Percentiles rank a stretch among this genome's conserved stretches.
Evolutionary conservation across 225 moss, liverwort and hornwort species (phyloP).

Genomic region (Physcomitrellopsis africana): DNA sequence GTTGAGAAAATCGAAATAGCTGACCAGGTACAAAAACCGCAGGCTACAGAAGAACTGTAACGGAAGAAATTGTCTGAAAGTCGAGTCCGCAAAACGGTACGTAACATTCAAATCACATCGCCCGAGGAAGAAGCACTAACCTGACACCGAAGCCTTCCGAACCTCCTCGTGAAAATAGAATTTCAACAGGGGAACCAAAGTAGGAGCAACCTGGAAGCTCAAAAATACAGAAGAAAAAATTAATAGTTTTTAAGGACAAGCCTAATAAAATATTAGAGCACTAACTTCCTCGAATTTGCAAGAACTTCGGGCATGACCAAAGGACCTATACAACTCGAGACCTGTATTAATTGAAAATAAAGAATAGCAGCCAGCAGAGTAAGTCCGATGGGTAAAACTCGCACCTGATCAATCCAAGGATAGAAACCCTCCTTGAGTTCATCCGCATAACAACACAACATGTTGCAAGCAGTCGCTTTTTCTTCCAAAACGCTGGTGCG

Average conservation of each 20-base stretch:
- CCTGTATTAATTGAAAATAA: not conserved
- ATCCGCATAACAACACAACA: constrained; percentile 99
- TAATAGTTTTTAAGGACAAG: not conserved
- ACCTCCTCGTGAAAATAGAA: constrained; percentile 99
- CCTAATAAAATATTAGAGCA: not conserved
- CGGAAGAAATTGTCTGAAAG: not conserved
- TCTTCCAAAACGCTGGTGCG: constrained; percentile 98
- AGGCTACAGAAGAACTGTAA: not conserved
- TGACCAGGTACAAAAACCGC: not conserved
- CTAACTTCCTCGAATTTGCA: not conserved
- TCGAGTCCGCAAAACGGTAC: not conserved
- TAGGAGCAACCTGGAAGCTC: constrained; percentile 80
- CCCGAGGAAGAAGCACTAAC: constrained; percentile 42
- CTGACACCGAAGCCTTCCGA: constrained; percentile 98
- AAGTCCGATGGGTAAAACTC: not conserved
- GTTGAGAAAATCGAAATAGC: not conserved
- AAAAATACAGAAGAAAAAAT: constrained; percentile 6
- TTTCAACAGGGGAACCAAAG: constrained; percentile 90
- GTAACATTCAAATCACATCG: not conserved
- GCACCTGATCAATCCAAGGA: constrained; percentile 99
- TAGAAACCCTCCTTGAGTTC: constrained; percentile 98
- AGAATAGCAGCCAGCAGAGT: not conserved
- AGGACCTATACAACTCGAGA: not conserved
- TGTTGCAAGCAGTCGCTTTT: constrained; percentile 98
- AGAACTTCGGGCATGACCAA: not conserved